Base-by-base conservation (phyloP, 2,329 filamentous ascomycete genomes). In the Cadophora sp. region DNA sequence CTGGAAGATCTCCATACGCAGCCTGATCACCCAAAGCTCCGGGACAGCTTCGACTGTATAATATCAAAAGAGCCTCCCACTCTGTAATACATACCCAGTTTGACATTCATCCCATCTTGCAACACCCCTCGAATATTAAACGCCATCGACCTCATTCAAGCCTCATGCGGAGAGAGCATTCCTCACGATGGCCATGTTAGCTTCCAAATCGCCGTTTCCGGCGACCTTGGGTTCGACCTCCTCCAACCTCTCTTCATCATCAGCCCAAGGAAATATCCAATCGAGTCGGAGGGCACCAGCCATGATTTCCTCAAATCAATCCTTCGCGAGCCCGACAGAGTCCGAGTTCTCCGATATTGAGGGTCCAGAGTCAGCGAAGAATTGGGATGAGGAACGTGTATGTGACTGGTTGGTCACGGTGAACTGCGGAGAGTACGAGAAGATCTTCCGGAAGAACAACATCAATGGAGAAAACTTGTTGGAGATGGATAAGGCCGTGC, bases 391-490 rank as follows among this genome's bases (percentile, higher is more conserved):
- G 82, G 91, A 94, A 73, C 90, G 90, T 73, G 96, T 99, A 34
- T 92, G 92, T 77, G 92, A 97, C 62, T 99, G 97, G 86, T 85
- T 99, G 71, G 87, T 90, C 76, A 94, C 89, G 75, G 94, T 99
- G 78, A 95, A 97, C 77, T 98, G 94, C 78, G 90, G 91, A 74
- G 94, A 98, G 78, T 98, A 99, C 81, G 94, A 97, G 78, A 90
- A 92, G 76, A 81, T 97, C 29, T 97, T 97, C 81, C 82, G 92
- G 81, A 90, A 90, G 78, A 97, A 99, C 79, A 93, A 98, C 80
- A 97, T 99, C 83, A 99, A 96, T 78, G 96, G 96, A 76, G 94
- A 97, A 82, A 97, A 97, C 78, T 84, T 99, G 55, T 86, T 99
- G 74, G 96, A 99, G 81, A 95, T 97, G 85, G 96, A 99, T 80